phyloP scores from a whole-genome alignment of 2,329 filamentous ascomycete genomes.

The Exophiala xenobiotica region DNA sequence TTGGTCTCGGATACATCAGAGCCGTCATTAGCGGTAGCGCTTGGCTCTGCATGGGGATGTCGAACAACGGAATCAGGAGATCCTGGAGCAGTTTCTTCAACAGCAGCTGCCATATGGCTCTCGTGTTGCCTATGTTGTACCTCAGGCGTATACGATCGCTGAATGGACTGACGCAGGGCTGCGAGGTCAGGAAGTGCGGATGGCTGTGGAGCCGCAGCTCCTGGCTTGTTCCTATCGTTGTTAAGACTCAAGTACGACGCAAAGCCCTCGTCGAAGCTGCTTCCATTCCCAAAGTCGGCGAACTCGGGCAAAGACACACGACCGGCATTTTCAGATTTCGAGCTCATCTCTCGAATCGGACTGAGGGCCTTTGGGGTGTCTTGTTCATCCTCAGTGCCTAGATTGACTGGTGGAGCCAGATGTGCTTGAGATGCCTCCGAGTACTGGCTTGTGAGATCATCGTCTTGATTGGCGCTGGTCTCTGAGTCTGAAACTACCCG shows the following conservation, averaged over 20 bases:
- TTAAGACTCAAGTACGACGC: slow-evolving; percentile 51
- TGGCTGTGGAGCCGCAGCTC: slow-evolving; percentile 22
- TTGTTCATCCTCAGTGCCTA: slow-evolving; percentile 40
- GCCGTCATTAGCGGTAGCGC: slow-evolving; percentile 1
- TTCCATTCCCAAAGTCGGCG: slow-evolving; percentile 47
- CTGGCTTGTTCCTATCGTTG: slow-evolving; percentile 14
- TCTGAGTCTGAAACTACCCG: slow-evolving; percentile 41
- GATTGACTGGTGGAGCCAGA: slow-evolving; percentile 28
- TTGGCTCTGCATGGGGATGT: slow-evolving; percentile 57
- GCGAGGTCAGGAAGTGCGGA: slow-evolving; percentile 38
- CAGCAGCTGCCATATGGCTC: slow-evolving; percentile 34
- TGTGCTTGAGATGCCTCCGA: slow-evolving; percentile 45
- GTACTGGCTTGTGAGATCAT: slow-evolving; percentile 54
- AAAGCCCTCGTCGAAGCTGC: slow-evolving; percentile 56
- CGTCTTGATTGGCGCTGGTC: slow-evolving; percentile 35
- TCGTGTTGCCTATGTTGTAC: slow-evolving; percentile 25
- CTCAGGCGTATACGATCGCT: slow-evolving; percentile 37
- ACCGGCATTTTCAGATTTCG: slow-evolving; percentile 6
- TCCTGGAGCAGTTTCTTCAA: slow-evolving; percentile 53
- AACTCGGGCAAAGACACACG: slow-evolving; percentile 50
- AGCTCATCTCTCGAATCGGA: slow-evolving; percentile 24
- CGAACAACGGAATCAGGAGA: slow-evolving; percentile 91
- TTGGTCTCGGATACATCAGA: slow-evolving; percentile 73
- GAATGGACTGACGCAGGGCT: slow-evolving; percentile 40
- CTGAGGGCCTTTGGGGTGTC: slow-evolving; percentile 46